Evolutionary conservation across 768 basidiomycete species (phyloP).

Genomic region (Amanita molliuscula): DNA sequence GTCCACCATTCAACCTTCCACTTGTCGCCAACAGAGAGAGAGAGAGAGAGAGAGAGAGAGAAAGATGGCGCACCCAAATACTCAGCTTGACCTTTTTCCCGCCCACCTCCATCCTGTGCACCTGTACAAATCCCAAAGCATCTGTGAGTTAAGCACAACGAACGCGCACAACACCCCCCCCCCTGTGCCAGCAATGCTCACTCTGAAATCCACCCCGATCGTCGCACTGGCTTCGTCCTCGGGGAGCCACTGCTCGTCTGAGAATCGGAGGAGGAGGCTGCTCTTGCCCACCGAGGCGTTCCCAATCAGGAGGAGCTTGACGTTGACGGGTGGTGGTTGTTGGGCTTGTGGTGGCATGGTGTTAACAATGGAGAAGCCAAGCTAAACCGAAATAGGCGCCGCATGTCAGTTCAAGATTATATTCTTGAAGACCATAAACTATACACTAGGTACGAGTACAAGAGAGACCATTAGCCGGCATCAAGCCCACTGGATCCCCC

Average conservation of each 20-base stretch:
- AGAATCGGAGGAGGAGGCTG: slow-evolving; percentile 86
- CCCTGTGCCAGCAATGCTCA: slow-evolving; percentile 24
- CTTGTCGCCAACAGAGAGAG: too few relatives aligned
- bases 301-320: slow-evolving; percentile 78
- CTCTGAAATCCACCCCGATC: slow-evolving; percentile 79
- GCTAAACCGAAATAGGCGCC: neutral
- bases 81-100: slow-evolving; percentile 85
- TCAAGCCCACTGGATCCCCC: too few relatives aligned
- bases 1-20: too few relatives aligned
- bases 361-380: neutral
- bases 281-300: slow-evolving; percentile 92
- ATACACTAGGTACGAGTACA: too few relatives aligned
- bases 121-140: slow-evolving; percentile 28
- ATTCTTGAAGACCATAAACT: too few relatives aligned
- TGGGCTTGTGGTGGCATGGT: slow-evolving; percentile 6
- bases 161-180: too few relatives aligned
- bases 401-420: neutral
- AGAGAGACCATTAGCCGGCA: too few relatives aligned
- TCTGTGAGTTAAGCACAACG: neutral
- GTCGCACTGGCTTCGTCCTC: slow-evolving; percentile 85
- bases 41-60: too few relatives aligned
- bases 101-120: slow-evolving; percentile 81
- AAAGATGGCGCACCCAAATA: slow-evolving; percentile 72
- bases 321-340: slow-evolving; percentile 42
- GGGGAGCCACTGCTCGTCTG: slow-evolving; percentile 90